These are phyloP conservation scores for Neoboletus magnificus DNA, from an alignment of 768 basidiomycete genomes.

Conservation along the genomic window DNA sequence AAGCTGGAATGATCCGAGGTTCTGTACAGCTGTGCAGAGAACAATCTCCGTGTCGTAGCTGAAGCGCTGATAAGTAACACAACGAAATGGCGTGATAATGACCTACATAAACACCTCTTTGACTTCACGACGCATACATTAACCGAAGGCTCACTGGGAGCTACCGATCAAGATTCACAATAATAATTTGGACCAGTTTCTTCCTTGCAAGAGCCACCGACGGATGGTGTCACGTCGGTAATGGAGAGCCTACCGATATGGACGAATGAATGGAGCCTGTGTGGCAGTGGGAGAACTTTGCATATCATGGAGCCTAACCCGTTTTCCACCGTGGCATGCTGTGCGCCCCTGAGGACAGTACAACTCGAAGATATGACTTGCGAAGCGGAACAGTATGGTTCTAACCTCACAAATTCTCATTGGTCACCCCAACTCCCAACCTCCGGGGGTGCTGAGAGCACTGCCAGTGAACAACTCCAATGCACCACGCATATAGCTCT, in stretches of 20 bases:
- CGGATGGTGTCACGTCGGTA: neutral
- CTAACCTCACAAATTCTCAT: neutral
- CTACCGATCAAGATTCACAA: neutral
- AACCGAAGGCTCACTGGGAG: neutral
- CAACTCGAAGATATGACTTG: neutral
- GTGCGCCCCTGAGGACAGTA: neutral
- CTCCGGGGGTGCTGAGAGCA: neutral
- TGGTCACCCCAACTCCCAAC: neutral
- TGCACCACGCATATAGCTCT: neutral
- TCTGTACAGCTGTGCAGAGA: neutral
- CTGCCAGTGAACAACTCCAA: neutral
- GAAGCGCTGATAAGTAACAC: neutral
- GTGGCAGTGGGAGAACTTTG: neutral
- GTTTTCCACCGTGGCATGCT: neutral
- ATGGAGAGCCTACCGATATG: neutral
- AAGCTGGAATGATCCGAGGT: too few species aligned
- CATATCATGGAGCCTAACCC: neutral
- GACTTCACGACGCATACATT: neutral
- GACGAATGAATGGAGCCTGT: neutral
- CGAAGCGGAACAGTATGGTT: neutral
- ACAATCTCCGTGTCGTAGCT: neutral
- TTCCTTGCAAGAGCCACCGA: neutral
- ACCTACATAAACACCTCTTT: constrained; percentile 6
- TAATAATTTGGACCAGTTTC: neutral
- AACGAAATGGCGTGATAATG: neutral